Conservation (phyloP, 139 green algal genomes). For the Zygnema circumcarinatum region DNA sequence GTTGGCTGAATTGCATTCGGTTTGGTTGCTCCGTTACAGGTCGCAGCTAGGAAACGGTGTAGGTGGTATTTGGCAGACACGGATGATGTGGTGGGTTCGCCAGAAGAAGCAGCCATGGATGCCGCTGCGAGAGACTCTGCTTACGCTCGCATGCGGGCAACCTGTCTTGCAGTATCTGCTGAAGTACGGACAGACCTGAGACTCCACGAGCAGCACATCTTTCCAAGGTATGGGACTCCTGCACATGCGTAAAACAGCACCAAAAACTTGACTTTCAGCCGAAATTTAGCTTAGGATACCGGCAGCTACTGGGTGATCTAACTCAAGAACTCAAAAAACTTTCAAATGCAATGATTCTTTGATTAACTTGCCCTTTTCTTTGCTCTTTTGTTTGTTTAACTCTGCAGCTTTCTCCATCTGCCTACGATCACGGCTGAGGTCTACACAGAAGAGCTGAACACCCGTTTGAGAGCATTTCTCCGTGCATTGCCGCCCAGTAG, state of each 20-base stretch:
- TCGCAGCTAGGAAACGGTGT: constrained; percentile 27
- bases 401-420: constrained; percentile 49
- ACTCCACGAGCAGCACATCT: constrained; percentile 51
- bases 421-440: constrained; percentile 41
- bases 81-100: constrained; percentile 29
- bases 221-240: constrained; percentile 41
- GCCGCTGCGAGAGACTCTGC: constrained; percentile 13
- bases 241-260: too few species aligned
- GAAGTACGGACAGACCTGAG: constrained; percentile 39
- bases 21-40: background rate
- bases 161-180: constrained; percentile 15
- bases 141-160: constrained; percentile 41
- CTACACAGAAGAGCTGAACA: constrained; percentile 38
- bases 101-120: background rate
- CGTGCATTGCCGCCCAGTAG: constrained; percentile 19
- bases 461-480: constrained; percentile 30
- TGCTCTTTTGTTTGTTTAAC: too few species aligned
- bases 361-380: too few species aligned
- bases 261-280: too few species aligned
- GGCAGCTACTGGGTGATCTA: too few species aligned
- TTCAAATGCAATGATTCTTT: too few species aligned
- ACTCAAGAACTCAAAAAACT: too few species aligned
- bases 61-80: constrained; percentile 37
- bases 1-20: too few species aligned
- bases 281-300: too few species aligned